Evolutionary conservation across 371 early-diverging fungal genomes (phyloP), one percentile per base, ranked within the genome.

Genomic region (Dichotomocladium elegans): DNA sequence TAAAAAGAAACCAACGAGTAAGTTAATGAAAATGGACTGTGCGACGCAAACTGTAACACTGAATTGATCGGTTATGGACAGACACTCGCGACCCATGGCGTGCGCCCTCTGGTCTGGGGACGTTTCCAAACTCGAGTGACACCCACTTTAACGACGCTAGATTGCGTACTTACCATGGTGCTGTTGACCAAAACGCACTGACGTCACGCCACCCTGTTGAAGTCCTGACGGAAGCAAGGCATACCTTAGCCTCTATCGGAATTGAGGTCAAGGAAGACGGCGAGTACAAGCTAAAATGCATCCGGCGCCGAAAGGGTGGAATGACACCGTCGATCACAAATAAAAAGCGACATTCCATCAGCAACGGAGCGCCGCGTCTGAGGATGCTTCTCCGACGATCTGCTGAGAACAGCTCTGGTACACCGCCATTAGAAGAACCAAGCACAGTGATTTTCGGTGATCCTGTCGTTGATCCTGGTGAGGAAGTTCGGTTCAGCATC

Each of bases 401-500:
- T 42, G 47, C 8, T 14, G 19, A 14, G 22, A 22, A 29, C 15
- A n/a, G 26, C 34, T 31, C 15, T 37, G 17, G 21, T 37, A 21
- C n/a, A 7, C 15, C 35, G 14, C n/a, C n/a, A n/a, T n/a, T n/a
- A 26, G 35, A n/a, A 17, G 37, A 5, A 17, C 17, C 37, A 1
- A 37, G 37, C 9, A 21, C 37, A 5, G 21, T 37, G n/a, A 87
- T 93, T 53, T 98, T 98, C 63, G 99, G 99, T 35, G 92, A 97
- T 51, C 81, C 89, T 6, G 74, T 81, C 5, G 87, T 92, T 33
- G 95, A 95, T 65, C 75, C 85, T 3, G 89, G 89, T 25, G 90
- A 88, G 29, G 92, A 90, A 66, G 81, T 92, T 14, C 79, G 88
- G n/a, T 87, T 95, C 71, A 82, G 87, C 29, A 82, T 96, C 12